Evolutionary conservation across 805 yeast species (phyloP), one percentile per base, ranked within the genome.

Genomic region (Yarrowia phangngaensis): DNA sequence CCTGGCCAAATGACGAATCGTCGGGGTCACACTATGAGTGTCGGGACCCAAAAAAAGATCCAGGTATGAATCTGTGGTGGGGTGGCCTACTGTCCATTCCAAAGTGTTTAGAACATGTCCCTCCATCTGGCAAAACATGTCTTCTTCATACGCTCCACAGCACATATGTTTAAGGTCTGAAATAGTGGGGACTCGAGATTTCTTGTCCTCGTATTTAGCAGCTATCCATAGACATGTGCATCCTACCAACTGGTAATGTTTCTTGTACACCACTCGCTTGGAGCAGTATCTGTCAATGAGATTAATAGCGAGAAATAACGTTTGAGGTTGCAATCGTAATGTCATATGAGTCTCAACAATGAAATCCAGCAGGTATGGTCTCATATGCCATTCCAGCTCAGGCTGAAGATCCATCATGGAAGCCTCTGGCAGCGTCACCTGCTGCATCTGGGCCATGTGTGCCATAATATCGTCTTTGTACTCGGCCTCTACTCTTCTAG

Each of bases 161-260:
- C 95, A 84, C 55, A 84, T 70, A 57, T 74, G 78, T 51, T 82
- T 78, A 50, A 86, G 71, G 60, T 85, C 94, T 23, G 74, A 69
- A 46, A 84, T 71, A 55, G 85, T 75, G 34, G 95, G 95, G 40
- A 84, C 76, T 57, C 86, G 71, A 52, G 79, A 78, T 60, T 92
- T 75, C 61, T 80, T 80, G 52, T 86, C 86, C 58, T 76, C 76
- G n/a, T 80, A 73, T 64, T 90, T 90, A 19, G 95, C 81, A 2
- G 95, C 86, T 23, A 90, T 75, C 97, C 97, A 90, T 26, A 90
- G 69, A 53, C 95, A 86, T 4, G 95, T 86, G 53, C 95, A 84
- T 23, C 94, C 87, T 8, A 90, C 90, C 48, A 90, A 72, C 65
- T 89, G 96, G 53, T 86, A 80, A 66, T 89, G 97, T 51, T 84